Conservation (phyloP, 192 early-diverging fungal species). For the Backusella macrospora region DNA sequence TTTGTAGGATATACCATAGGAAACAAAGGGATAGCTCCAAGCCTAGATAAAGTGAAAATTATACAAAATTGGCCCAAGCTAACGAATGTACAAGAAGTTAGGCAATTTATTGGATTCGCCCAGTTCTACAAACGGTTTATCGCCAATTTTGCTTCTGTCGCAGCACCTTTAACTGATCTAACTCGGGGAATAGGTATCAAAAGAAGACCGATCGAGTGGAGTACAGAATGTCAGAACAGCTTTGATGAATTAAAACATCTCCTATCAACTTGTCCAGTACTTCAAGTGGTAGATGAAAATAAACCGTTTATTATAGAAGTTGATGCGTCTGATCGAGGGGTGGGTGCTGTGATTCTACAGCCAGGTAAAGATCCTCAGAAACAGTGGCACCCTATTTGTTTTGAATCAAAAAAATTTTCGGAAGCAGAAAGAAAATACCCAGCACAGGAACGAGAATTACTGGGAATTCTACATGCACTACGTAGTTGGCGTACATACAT, state of each 20-base stretch:
- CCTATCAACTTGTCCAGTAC: neutral
- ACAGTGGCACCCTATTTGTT: constrained; percentile 35
- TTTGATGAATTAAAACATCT: constrained; percentile 4
- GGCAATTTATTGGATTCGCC: constrained; percentile 1
- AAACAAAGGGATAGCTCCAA: too few species aligned
- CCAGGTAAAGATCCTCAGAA: too few species aligned
- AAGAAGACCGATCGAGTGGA: neutral
- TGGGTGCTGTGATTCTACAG: neutral
- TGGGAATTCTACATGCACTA: constrained; percentile 17
- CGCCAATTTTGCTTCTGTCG: constrained; percentile 18
- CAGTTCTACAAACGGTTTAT: constrained; percentile 33
- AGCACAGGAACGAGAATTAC: constrained; percentile 28
- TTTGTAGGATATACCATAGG: too few species aligned
- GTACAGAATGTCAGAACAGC: constrained; percentile 3
- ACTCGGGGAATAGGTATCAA: constrained; percentile 15
- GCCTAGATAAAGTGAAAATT: constrained; percentile 3
- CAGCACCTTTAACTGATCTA: constrained; percentile 22
- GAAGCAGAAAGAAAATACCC: constrained; percentile 36
- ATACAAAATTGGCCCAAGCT: constrained; percentile 10
- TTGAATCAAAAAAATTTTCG: constrained; percentile 37
- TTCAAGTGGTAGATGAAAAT: constrained; percentile 12
- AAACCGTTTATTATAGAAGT: neutral
- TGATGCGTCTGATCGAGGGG: neutral
- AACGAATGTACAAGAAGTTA: constrained; percentile 10
- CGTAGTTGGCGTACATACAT: constrained; percentile 15